Evolutionary conservation across 2,329 filamentous ascomycete species (phyloP).

Genomic region (Aureobasidium mangrovei): DNA sequence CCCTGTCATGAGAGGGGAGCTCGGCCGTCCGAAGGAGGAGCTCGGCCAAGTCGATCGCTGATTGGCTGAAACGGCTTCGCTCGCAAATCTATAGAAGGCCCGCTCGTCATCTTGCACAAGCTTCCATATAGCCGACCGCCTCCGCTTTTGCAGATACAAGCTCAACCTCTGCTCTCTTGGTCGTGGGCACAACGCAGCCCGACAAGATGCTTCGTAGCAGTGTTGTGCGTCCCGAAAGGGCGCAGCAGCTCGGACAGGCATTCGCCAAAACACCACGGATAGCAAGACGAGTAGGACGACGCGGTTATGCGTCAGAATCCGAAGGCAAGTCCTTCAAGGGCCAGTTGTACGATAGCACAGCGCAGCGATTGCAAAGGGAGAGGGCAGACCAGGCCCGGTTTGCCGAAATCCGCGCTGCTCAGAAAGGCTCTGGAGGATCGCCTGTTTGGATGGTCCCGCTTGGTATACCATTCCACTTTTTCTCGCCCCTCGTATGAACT

Average conservation of each 20-base stretch:
- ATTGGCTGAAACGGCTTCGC: neutral
- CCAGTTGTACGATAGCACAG: constrained; percentile 54
- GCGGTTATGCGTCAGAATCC: constrained; percentile 14
- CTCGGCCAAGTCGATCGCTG: neutral
- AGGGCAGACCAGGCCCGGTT: constrained; percentile 47
- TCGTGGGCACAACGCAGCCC: neutral
- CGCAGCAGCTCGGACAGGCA: neutral
- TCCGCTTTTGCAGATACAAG: neutral
- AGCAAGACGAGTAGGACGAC: constrained; percentile 1
- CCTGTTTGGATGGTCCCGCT: constrained; percentile 26
- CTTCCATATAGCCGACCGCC: neutral
- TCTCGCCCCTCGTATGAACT: neutral
- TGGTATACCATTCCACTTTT: constrained; percentile 17
- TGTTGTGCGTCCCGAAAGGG: neutral
- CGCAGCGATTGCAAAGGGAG: constrained; percentile 49
- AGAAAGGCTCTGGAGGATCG: constrained; percentile 22
- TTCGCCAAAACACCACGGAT: neutral
- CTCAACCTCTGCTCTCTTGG: neutral
- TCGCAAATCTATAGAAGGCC: neutral
- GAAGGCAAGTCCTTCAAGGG: constrained; percentile 43
- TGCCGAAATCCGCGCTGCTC: constrained; percentile 29
- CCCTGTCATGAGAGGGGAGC: neutral
- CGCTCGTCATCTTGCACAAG: constrained; percentile 6
- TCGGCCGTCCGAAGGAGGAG: neutral
- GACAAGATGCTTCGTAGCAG: constrained; percentile 3